Percentiles rank a stretch among this genome's conserved stretches.
Conservation (phyloP, 2,329 filamentous ascomycete genomes). For the Stagonosporopsis chrysanthemi region DNA sequence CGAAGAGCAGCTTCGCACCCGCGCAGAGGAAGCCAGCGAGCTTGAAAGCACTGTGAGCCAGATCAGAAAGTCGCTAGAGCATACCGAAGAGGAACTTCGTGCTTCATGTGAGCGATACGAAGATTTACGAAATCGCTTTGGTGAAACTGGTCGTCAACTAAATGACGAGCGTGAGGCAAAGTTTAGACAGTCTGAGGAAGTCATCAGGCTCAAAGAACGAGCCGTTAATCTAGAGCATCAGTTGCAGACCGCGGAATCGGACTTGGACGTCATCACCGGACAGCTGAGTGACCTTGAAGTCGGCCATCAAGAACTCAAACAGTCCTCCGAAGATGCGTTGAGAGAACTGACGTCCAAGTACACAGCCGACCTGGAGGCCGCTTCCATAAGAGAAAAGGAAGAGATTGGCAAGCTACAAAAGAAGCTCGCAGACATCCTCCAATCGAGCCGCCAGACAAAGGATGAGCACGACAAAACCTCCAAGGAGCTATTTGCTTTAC, state of each 20-base stretch:
- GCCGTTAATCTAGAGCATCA: slow-evolving; percentile 28
- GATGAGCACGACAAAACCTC: slow-evolving; percentile 24
- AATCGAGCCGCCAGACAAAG: slow-evolving; percentile 11
- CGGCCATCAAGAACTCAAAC: slow-evolving; percentile 29
- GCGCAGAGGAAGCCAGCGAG: slow-evolving; percentile 17
- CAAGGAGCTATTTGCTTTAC: slow-evolving; percentile 27
- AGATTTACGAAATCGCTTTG: slow-evolving; percentile 40
- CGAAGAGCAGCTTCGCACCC: slow-evolving; percentile 26
- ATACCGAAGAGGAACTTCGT: slow-evolving; percentile 20
- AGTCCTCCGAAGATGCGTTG: slow-evolving; percentile 27
- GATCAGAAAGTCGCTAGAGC: slow-evolving; percentile 17
- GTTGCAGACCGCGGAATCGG: slow-evolving; percentile 27
- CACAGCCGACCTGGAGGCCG: slow-evolving; percentile 25
- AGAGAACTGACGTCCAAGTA: slow-evolving; percentile 28
- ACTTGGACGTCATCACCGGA: slow-evolving; percentile 24
- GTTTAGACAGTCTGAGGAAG: slow-evolving; percentile 28
- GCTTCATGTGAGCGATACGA: slow-evolving; percentile 36
- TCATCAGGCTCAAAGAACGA: slow-evolving; percentile 31
- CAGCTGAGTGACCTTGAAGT: slow-evolving; percentile 30
- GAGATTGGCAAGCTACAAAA: slow-evolving; percentile 26
- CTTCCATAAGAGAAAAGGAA: slow-evolving; percentile 21
- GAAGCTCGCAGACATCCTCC: slow-evolving; percentile 26
- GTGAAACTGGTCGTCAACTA: slow-evolving; percentile 33
- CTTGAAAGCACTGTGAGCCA: slow-evolving; percentile 14
- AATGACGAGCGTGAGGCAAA: slow-evolving; percentile 27